A percentile compares a stretch with the other conserved stretches of the same genome.
phyloP scores from a whole-genome alignment of 495 filamentous ascomycete species.

The Penicillium parvum region DNA sequence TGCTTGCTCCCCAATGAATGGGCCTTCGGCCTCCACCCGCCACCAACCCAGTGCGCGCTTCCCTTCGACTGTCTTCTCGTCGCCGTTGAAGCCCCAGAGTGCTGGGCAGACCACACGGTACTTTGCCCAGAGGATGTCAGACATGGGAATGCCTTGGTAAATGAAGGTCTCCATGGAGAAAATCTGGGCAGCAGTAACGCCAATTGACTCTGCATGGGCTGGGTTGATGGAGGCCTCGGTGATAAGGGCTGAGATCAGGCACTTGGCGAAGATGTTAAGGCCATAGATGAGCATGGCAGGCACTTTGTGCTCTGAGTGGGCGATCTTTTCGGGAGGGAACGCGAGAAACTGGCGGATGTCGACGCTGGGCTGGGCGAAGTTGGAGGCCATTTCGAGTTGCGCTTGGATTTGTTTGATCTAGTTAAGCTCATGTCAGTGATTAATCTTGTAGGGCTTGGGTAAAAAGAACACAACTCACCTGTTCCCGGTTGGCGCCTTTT shows the following conservation, averaged over 20 bases:
- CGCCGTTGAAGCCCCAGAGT: conserved; percentile 78
- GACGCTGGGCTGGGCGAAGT: conserved; percentile 51
- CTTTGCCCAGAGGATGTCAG: conserved; percentile 87
- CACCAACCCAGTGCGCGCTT: conserved; percentile 70
- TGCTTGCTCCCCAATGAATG: conserved; percentile 58
- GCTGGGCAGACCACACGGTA: conserved; percentile 76
- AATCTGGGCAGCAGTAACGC: conserved; percentile 66
- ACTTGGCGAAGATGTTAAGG: conserved; percentile 79
- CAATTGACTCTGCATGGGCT: conserved; percentile 75
- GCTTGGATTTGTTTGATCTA: conserved; percentile 46
- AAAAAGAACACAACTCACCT: conserved; percentile 23
- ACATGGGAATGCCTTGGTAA: conserved; percentile 67
- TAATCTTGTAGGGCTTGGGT: neutral
- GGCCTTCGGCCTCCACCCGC: conserved; percentile 47
- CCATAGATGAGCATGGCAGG: conserved; percentile 76
- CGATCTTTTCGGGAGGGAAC: conserved; percentile 49
- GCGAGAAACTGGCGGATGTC: conserved; percentile 66
- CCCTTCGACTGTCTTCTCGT: conserved; percentile 67
- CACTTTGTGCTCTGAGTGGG: conserved; percentile 50
- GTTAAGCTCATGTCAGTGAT: conserved; percentile 8
- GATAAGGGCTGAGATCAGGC: conserved; percentile 67
- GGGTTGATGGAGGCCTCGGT: conserved; percentile 67
- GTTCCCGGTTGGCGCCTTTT: conserved; percentile 56
- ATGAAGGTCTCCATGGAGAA: conserved; percentile 64
- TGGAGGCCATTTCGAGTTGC: conserved; percentile 41